phyloP scores from a whole-genome alignment of 139 green algal genomes.

The Volvox reticuliferus region DNA sequence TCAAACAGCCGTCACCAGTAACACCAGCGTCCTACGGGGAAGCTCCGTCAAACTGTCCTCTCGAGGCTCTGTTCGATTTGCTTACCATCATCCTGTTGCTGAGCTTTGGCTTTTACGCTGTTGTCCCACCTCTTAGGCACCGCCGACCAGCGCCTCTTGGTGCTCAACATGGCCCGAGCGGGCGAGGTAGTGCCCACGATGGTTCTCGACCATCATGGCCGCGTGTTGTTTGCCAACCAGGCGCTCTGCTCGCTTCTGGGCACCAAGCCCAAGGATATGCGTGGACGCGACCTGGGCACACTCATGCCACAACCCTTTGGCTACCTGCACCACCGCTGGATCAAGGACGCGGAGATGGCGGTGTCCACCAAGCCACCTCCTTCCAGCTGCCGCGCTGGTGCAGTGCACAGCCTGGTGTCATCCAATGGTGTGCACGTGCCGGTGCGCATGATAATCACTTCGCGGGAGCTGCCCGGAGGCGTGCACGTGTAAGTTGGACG shows the following conservation, averaged over 20 bases:
- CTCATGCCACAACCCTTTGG: constrained; percentile 58
- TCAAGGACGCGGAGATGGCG: constrained; percentile 52
- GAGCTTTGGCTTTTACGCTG: neutral
- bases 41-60: too few species aligned
- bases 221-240: constrained; percentile 56
- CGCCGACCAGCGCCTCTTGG: constrained; percentile 56
- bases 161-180: constrained; percentile 49
- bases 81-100: neutral
- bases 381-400: constrained; percentile 44
- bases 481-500: constrained; percentile 16
- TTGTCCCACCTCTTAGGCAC: constrained; percentile 33
- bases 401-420: constrained; percentile 43
- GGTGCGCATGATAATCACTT: constrained; percentile 46
- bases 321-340: constrained; percentile 56
- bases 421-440: constrained; percentile 55
- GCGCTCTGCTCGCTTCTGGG: constrained; percentile 56
- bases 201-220: constrained; percentile 57
- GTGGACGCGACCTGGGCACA: constrained; percentile 44
- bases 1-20: too few species aligned
- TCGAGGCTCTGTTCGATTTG: too few species aligned
- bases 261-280: constrained; percentile 50
- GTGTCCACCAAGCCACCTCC: neutral
- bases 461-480: neutral
- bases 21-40: too few species aligned
- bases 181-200: constrained; percentile 31